Base-by-base conservation (phyloP, 768 basidiomycete genomes). In the Tremella yokohamensis region DNA sequence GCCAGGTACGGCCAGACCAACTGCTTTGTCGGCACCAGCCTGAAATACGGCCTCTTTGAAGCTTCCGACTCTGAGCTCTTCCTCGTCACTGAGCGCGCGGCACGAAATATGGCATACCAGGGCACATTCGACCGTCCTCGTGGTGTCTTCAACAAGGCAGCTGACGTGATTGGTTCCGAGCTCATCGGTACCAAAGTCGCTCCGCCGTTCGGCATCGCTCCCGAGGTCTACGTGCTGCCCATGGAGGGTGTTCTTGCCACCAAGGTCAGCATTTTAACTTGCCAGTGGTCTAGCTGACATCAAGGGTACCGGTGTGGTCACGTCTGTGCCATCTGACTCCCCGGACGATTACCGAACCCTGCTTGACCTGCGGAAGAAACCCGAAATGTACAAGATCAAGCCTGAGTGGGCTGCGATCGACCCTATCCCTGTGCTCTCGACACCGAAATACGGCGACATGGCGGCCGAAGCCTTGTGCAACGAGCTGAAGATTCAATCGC, bases 221-320 rank as follows among this genome's bases (percentile, higher is more conserved):
- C 88, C 0, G 86, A 94, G 77, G 89, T 97, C 24, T 92, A 92
- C 70, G 90, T 99, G 47, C 78, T 99, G 57, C 96, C 96, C n/a
- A 99, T 99, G 96, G 96, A 99, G 65, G 89, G 87, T 65, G 91
- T 98, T 53, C 82, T 94, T 48, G 84, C 91, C n/a, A 93, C 89
- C 61, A 98, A 98, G 82, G 88, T 83, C 52, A 18, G 79, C 58
- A 11, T 25, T 6, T 2, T 15, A 9, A 40, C 25, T 1, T 38
- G 0, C 19, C 7, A 18, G 11, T 18, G 20, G 20, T 20, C 9
- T 45, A 29, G 59, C 49, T 60, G 16, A 59, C 26, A 12, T 38
- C 6, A 61, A 87, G 87, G 96, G 96, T 69, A 98, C 94, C 12
- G 96, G 94, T 61, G 91, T 99, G 26, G 96, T 99, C 68, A 96